These are phyloP conservation scores for Aspergillus nidulans DNA, from an alignment of 495 filamentous ascomycete species.

Conservation along the genomic window DNA sequence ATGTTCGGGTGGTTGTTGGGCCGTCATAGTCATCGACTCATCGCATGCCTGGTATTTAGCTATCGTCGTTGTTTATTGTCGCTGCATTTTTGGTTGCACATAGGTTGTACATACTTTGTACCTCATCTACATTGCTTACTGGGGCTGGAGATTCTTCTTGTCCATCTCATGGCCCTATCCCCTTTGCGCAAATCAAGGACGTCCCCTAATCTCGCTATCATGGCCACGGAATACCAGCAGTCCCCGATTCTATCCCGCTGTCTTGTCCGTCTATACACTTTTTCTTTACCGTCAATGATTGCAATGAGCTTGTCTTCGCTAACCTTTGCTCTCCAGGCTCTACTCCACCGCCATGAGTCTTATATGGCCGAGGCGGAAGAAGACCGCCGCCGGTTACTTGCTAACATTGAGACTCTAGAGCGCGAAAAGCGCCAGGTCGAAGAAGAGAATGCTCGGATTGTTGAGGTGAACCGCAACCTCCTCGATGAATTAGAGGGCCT, in stretches of 20 bases:
- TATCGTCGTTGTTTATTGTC: not conserved
- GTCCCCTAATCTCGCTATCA: not conserved
- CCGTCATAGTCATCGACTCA: not conserved
- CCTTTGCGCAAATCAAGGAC: not conserved
- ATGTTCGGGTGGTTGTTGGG: constrained; percentile 8
- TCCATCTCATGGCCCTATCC: not conserved
- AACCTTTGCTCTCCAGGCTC: constrained; percentile 75
- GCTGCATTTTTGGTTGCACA: constrained; percentile 2
- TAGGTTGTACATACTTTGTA: not conserved
- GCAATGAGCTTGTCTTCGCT: constrained; percentile 46
- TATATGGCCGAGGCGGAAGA: constrained; percentile 88
- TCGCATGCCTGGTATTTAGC: not conserved
- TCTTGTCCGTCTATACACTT: constrained; percentile 31
- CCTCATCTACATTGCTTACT: constrained; percentile 12
- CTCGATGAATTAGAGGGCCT: constrained; percentile 77
- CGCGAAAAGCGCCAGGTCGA: constrained; percentile 71
- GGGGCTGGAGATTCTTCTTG: constrained; percentile 6
- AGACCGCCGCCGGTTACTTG: constrained; percentile 65
- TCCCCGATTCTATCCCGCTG: constrained; percentile 31
- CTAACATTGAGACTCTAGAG: constrained; percentile 72
- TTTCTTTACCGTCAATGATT: constrained; percentile 13
- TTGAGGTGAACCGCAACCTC: constrained; percentile 74
- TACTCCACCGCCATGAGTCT: constrained; percentile 85
- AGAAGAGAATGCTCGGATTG: constrained; percentile 62
- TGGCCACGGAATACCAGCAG: constrained; percentile 13